phyloP scores from a whole-genome alignment of 805 yeast genomes.

The Novakomyces olei region DNA sequence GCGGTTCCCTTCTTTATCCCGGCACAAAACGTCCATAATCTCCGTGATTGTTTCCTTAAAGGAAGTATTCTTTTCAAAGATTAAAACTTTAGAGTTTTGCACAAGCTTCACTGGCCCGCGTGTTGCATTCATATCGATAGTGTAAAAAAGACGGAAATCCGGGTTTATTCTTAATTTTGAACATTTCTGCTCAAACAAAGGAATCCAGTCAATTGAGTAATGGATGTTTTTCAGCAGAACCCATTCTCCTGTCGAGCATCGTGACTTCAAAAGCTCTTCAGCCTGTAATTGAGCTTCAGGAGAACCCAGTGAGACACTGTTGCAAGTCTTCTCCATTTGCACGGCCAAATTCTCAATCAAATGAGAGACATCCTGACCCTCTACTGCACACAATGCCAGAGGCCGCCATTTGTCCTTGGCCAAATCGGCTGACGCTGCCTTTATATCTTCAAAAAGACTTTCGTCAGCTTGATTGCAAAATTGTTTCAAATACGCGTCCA shows the following conservation, averaged over 20 bases:
- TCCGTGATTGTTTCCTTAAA: no score
- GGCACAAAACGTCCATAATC: no score
- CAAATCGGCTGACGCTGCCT: slow-evolving; percentile 12
- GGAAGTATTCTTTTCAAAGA: no score
- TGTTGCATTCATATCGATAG: no score
- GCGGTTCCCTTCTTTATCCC: no score
- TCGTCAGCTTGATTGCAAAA: slow-evolving; percentile 5
- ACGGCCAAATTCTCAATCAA: slow-evolving; percentile 27
- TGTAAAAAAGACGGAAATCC: no score
- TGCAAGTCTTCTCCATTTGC: slow-evolving; percentile 13
- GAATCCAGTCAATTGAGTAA: no score
- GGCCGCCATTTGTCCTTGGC: slow-evolving; percentile 16
- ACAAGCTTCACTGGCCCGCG: no score
- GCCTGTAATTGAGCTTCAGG: slow-evolving; percentile 40
- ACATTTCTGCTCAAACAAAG: no score
- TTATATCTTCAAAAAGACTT: background rate
- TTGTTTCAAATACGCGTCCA: slow-evolving; percentile 2
- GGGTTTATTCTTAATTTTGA: no score
- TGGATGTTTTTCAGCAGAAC: slow-evolving; percentile 63
- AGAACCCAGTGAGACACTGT: slow-evolving; percentile 49
- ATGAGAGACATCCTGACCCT: slow-evolving; percentile 45
- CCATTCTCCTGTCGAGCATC: slow-evolving; percentile 38
- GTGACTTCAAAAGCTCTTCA: slow-evolving; percentile 26
- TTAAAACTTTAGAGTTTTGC: no score
- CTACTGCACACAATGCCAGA: slow-evolving; percentile 33